A percentile compares a stretch with the other conserved stretches of the same genome.
These are phyloP conservation scores for Escallonia rubra DNA, from an alignment of 129 eudicot species.

Conservation along the genomic window DNA sequence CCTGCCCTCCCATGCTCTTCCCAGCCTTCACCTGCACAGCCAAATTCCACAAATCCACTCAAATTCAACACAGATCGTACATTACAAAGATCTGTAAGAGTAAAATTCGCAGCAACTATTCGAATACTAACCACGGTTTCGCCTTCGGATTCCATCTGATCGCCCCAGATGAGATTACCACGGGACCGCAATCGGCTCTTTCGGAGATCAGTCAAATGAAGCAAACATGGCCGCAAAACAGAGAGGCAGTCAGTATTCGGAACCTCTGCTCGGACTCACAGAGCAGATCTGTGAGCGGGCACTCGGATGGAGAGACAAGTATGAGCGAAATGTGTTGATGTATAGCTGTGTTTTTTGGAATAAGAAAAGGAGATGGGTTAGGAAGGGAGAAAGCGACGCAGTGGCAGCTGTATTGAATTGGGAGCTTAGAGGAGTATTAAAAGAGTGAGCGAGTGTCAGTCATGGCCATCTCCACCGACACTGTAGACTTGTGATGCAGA, in stretches of 20 bases:
- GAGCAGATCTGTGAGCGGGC: slow-evolving; percentile 3
- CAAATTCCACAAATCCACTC: slow-evolving; percentile 3
- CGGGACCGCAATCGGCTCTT: slow-evolving; percentile 6
- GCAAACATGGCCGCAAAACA: slow-evolving; percentile 25
- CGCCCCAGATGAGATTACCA: slow-evolving; percentile 14
- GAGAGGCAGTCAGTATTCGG: no score
- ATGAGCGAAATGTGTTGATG: neutral
- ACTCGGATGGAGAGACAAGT: no score
- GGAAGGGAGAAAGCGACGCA: slow-evolving; percentile 14
- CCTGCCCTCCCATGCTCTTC: slow-evolving; percentile 67
- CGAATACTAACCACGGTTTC: slow-evolving; percentile 62
- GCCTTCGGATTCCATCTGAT: slow-evolving; percentile 72
- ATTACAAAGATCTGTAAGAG: neutral
- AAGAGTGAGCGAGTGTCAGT: no score
- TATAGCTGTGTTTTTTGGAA: slow-evolving; percentile 3
- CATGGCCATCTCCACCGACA: no score
- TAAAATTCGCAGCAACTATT: neutral
- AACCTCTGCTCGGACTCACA: neutral
- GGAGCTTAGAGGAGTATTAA: no score
- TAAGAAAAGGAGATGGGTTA: neutral
- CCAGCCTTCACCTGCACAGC: slow-evolving; percentile 50
- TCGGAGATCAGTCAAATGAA: slow-evolving; percentile 21
- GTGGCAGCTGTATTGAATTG: neutral
- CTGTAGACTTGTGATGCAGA: no score
- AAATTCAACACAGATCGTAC: neutral